Conservation (phyloP, 441 rosid genomes). For the Adansonia madagascariensis region DNA sequence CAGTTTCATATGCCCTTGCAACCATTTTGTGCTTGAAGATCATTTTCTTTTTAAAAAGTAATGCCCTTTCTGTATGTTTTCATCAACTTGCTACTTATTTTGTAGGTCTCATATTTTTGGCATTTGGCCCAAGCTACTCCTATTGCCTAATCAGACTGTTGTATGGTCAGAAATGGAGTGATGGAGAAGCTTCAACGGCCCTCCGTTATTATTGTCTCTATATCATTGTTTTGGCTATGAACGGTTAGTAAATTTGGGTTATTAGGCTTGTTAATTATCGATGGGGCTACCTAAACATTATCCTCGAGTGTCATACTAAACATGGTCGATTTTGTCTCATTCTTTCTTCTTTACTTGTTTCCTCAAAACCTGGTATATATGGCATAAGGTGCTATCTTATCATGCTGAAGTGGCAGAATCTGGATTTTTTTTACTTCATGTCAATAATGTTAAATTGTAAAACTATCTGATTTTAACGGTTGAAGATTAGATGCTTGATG, state of each 20-base stretch:
- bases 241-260: slow-evolving; percentile 58
- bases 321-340: neutral
- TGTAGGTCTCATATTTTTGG: slow-evolving; percentile 82
- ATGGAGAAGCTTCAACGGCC: slow-evolving; percentile 84
- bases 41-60: neutral
- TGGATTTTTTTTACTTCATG: neutral
- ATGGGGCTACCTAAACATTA: neutral
- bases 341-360: neutral
- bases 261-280: neutral
- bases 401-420: neutral
- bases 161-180: slow-evolving; percentile 93
- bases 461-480: neutral
- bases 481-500: slow-evolving; percentile 6
- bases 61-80: slow-evolving; percentile 7
- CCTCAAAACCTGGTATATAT: slow-evolving; percentile 10
- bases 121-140: slow-evolving; percentile 96
- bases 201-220: slow-evolving; percentile 83
- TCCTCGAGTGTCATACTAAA: neutral
- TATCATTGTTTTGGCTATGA: slow-evolving; percentile 85
- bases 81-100: slow-evolving; percentile 26
- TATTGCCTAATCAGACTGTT: slow-evolving; percentile 84
- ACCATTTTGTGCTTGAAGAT: neutral
- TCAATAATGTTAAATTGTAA: neutral
- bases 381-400: neutral
- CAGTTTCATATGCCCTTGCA: neutral